A percentile compares a stretch with the other conserved stretches of the same genome.
These are phyloP conservation scores for Aspergillus sparsus DNA, from an alignment of 495 filamentous ascomycete genomes.

Conservation along the genomic window DNA sequence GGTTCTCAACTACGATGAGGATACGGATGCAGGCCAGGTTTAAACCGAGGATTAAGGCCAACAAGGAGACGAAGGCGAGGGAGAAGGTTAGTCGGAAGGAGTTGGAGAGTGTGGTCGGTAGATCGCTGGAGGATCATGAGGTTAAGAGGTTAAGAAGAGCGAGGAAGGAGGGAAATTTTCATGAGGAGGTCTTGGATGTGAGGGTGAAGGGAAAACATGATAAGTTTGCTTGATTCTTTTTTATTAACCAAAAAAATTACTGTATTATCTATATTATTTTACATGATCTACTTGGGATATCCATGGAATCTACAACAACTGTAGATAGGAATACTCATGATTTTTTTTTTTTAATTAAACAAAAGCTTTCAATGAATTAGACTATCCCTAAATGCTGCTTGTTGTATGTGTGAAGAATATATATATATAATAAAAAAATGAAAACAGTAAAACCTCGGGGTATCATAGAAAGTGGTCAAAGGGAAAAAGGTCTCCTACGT, in stretches of 20 bases:
- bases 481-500: neutral
- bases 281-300: too few species aligned
- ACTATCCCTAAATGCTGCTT: too few species aligned
- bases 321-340: too few species aligned
- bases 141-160: constrained; percentile 80
- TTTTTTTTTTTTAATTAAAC: too few species aligned
- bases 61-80: constrained; percentile 74
- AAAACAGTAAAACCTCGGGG: too few species aligned
- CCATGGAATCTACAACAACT: too few species aligned
- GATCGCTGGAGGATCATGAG: constrained; percentile 79
- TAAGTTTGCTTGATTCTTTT: constrained; percentile 67
- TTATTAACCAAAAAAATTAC: too few species aligned
- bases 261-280: constrained; percentile 3
- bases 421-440: too few species aligned
- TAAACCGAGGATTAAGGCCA: constrained; percentile 76
- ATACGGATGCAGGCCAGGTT: constrained; percentile 94
- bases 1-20: constrained; percentile 74
- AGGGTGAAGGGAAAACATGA: constrained; percentile 96
- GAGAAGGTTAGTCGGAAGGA: constrained; percentile 87
- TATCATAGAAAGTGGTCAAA: neutral
- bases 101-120: constrained; percentile 78
- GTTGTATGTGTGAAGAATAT: too few species aligned
- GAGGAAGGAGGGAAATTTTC: constrained; percentile 79
- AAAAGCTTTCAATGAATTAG: too few species aligned
- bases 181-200: constrained; percentile 84